phyloP scores from a whole-genome alignment of 306 rosid genomes.

The Amphicarpaea edgeworthii region DNA sequence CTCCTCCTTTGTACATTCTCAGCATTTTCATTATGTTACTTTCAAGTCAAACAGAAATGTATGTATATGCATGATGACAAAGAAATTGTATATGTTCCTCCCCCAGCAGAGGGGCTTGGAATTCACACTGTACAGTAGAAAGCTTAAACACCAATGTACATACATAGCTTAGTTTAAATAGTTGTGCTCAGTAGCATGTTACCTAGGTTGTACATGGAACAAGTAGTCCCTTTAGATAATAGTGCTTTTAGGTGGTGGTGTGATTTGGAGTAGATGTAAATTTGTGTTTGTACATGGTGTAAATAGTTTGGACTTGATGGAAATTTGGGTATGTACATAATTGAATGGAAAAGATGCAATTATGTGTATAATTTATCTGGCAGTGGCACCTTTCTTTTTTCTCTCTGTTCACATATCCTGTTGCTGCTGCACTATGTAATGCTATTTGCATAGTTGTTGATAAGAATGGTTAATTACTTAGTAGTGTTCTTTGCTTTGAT shows the following conservation, averaged over 20 bases:
- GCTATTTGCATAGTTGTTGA: not conserved
- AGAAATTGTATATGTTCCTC: constrained; percentile 47
- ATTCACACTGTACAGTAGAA: constrained; percentile 37
- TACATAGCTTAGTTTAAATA: constrained; percentile 34
- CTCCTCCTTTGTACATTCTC: constrained; percentile 46
- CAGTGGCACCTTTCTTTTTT: not conserved
- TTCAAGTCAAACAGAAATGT: constrained; percentile 33
- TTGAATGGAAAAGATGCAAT: constrained; percentile 24
- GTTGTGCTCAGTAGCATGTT: constrained; percentile 32
- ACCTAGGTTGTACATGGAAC: constrained; percentile 41
- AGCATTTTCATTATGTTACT: constrained; percentile 29
- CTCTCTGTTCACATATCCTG: not conserved
- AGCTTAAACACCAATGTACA: constrained; percentile 7
- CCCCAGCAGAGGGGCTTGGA: constrained; percentile 35
- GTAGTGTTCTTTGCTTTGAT: not conserved
- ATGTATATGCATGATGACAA: not conserved
- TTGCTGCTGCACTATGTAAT: not conserved
- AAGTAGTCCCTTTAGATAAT: constrained; percentile 37
- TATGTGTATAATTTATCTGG: constrained; percentile 22
- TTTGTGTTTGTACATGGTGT: constrained; percentile 13
- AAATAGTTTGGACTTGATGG: not conserved
- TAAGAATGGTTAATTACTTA: not conserved
- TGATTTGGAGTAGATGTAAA: not conserved
- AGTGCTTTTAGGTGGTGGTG: constrained; percentile 22
- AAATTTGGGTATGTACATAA: constrained; percentile 25